Evolutionary conservation across 2,329 filamentous ascomycete genomes (phyloP).

Genomic region (Acephala macrosclerotiorum): DNA sequence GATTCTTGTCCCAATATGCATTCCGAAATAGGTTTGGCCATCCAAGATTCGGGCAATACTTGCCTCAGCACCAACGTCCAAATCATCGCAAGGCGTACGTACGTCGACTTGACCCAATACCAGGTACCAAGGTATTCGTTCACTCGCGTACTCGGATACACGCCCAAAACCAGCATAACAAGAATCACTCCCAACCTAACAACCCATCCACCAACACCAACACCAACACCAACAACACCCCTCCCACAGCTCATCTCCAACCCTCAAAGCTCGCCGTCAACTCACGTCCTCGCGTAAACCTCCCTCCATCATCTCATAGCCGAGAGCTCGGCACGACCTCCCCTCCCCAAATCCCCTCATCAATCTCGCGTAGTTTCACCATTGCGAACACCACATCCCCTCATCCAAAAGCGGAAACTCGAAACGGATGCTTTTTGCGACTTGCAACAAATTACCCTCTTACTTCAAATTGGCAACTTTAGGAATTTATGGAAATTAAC

Average conservation of each 20-base stretch:
- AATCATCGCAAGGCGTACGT: too few relatives aligned
- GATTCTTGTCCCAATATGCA: too few relatives aligned
- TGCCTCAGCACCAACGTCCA: too few relatives aligned
- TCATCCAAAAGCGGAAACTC: conserved; percentile 17
- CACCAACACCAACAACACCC: neutral
- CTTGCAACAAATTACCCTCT: conserved; percentile 16
- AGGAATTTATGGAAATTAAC: neutral
- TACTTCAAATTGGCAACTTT: neutral
- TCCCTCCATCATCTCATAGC: neutral
- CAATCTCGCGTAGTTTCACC: neutral
- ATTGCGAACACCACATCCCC: neutral
- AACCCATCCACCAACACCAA: neutral
- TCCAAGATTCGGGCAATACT: too few relatives aligned
- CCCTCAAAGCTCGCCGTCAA: neutral
- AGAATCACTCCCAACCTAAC: too few relatives aligned
- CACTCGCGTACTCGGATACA: too few relatives aligned
- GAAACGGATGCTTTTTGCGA: conserved; percentile 16
- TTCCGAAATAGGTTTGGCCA: too few relatives aligned
- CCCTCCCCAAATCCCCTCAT: neutral
- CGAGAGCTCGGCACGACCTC: neutral
- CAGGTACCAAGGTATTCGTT: too few relatives aligned
- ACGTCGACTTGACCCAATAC: too few relatives aligned
- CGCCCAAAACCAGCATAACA: too few relatives aligned
- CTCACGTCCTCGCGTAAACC: neutral
- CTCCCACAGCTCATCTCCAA: neutral